These are phyloP conservation scores for Castanea sativa DNA, from an alignment of 306 rosid genomes.

Conservation along the genomic window DNA sequence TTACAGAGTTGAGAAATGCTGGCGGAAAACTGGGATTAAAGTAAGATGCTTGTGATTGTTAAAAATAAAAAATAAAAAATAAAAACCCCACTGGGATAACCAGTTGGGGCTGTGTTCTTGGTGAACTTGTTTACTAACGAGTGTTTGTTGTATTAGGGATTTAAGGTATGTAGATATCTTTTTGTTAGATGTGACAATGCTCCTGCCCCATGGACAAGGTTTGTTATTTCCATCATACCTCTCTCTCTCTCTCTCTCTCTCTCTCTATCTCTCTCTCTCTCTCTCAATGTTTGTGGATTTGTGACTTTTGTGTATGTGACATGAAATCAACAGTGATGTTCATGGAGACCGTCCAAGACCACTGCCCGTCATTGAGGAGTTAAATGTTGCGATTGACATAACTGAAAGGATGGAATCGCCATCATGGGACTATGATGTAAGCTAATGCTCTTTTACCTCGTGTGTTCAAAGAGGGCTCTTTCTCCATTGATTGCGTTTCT, in stretches of 20 bases:
- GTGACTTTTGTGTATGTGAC: neutral
- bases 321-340: constrained; percentile 44
- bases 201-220: constrained; percentile 87
- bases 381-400: constrained; percentile 44
- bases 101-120: neutral
- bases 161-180: constrained; percentile 62
- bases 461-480: neutral
- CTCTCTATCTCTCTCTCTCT: neutral
- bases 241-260: neutral
- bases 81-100: too few relatives aligned
- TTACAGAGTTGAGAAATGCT: constrained; percentile 80
- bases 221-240: neutral
- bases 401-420: constrained; percentile 50
- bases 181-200: constrained; percentile 86
- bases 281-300: neutral
- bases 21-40: constrained; percentile 74
- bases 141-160: constrained; percentile 45
- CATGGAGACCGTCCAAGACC: constrained; percentile 63
- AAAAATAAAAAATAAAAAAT: too few relatives aligned
- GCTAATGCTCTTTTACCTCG: neutral
- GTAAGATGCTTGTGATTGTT: constrained; percentile 19
- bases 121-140: constrained; percentile 8
- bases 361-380: constrained; percentile 48
- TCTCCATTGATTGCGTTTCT: neutral
- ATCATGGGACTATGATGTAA: constrained; percentile 75